Evolutionary conservation across 2,329 filamentous ascomycete species (phyloP).

Genomic region (Elsinoe australis): DNA sequence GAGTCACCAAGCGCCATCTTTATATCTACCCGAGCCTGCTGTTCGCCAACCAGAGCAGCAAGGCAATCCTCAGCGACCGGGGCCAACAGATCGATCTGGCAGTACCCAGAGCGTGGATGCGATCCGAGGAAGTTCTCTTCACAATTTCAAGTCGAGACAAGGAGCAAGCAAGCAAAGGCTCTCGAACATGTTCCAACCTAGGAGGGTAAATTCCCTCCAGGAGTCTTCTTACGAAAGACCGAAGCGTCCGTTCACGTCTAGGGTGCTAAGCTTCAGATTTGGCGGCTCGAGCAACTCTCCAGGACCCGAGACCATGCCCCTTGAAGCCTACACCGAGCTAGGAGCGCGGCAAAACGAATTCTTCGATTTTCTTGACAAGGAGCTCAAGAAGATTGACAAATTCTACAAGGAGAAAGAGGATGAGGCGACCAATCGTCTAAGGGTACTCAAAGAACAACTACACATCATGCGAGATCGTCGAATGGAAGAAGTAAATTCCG

Average conservation of each 20-base stretch:
- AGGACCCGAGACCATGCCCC: constrained; percentile 42
- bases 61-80: background rate
- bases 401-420: constrained; percentile 88
- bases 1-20: constrained; percentile 37
- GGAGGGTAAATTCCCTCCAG: constrained; percentile 36
- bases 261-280: constrained; percentile 39
- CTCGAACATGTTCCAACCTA: constrained; percentile 30
- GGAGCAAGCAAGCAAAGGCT: background rate
- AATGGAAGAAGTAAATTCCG: constrained; percentile 57
- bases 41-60: constrained; percentile 33
- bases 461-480: constrained; percentile 87
- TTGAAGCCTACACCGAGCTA: constrained; percentile 55
- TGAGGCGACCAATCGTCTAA: constrained; percentile 67
- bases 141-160: constrained; percentile 4
- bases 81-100: background rate
- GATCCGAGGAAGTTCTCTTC: background rate
- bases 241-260: constrained; percentile 33
- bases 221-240: constrained; percentile 21
- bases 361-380: constrained; percentile 71
- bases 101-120: background rate
- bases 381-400: constrained; percentile 82
- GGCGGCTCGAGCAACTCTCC: constrained; percentile 34
- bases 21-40: constrained; percentile 57
- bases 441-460: constrained; percentile 69
- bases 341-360: constrained; percentile 75